Conservation (phyloP, 169 alveolate species). For the Amoebophrya sp. region DNA sequence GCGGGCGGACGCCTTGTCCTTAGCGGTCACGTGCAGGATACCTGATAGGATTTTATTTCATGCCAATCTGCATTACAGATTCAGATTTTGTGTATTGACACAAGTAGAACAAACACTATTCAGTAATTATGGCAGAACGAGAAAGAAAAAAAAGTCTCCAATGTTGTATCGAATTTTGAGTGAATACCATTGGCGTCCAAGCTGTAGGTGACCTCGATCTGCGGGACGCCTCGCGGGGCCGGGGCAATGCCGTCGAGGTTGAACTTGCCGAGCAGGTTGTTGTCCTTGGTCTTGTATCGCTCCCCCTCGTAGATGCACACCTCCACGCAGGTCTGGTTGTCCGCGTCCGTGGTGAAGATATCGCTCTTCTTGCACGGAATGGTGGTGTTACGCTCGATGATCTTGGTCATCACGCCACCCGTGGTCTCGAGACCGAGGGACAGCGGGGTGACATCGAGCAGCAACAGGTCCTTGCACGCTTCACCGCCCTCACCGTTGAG, state of each 20-base stretch:
- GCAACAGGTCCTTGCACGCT: slow-evolving; percentile 72
- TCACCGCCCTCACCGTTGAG: slow-evolving; percentile 50
- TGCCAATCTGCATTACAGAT: too few relatives aligned
- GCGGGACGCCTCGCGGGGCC: slow-evolving; percentile 84
- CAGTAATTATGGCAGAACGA: too few relatives aligned
- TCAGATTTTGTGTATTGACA: too few relatives aligned
- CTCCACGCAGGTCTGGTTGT: slow-evolving; percentile 86
- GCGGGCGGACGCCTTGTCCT: neutral
- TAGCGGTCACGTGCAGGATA: slow-evolving; percentile 6
- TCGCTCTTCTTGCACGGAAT: slow-evolving; percentile 91
- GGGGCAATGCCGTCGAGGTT: slow-evolving; percentile 92
- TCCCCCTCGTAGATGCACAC: slow-evolving; percentile 92
- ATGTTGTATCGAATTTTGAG: too few relatives aligned
- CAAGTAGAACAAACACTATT: too few relatives aligned
- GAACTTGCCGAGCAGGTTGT: slow-evolving; percentile 88
- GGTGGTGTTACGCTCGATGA: slow-evolving; percentile 95
- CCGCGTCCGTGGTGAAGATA: slow-evolving; percentile 58
- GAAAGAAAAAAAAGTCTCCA: too few relatives aligned
- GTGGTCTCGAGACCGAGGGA: slow-evolving; percentile 89
- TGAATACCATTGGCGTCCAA: neutral
- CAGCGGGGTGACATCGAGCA: slow-evolving; percentile 91
- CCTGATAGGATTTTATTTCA: neutral
- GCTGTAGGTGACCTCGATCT: slow-evolving; percentile 9
- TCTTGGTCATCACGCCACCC: slow-evolving; percentile 90
- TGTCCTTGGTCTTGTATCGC: slow-evolving; percentile 90